These are phyloP conservation scores for Haematococcus lacustris DNA, from an alignment of 139 green algal genomes.

Conservation along the genomic window DNA sequence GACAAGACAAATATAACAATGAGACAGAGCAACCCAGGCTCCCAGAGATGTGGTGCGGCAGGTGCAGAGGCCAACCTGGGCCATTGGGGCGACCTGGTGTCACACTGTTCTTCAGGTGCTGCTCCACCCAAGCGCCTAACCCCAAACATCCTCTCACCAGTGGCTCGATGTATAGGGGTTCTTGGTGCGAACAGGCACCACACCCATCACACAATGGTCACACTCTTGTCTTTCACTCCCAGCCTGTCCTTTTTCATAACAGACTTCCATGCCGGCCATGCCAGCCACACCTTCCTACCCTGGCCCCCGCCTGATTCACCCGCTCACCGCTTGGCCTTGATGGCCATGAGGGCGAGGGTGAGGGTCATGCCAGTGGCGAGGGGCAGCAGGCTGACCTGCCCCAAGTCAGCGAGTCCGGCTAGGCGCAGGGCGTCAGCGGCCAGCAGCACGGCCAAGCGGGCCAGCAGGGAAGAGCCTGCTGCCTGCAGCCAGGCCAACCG, in stretches of 20 bases:
- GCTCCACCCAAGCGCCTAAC: not conserved
- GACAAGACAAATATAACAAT: no score
- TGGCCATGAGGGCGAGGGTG: slow-evolving; percentile 46
- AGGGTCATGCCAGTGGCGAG: slow-evolving; percentile 89
- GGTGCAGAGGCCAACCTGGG: not conserved
- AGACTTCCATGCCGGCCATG: not conserved
- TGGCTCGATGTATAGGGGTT: not conserved
- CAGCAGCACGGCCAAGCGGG: slow-evolving; percentile 64
- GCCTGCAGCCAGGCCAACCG: slow-evolving; percentile 29
- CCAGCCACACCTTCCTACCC: not conserved
- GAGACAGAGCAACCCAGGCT: not conserved
- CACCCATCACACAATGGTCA: not conserved
- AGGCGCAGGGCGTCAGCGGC: slow-evolving; percentile 67
- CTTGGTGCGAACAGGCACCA: not conserved
- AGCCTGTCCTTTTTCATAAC: not conserved
- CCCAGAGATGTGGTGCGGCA: not conserved
- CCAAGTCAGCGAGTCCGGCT: slow-evolving; percentile 47
- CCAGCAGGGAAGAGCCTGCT: slow-evolving; percentile 84
- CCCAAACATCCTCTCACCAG: not conserved
- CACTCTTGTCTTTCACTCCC: not conserved
- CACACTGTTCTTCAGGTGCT: not conserved
- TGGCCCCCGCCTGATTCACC: not conserved
- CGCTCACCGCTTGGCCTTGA: slow-evolving; percentile 6
- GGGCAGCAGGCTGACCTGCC: slow-evolving; percentile 69
- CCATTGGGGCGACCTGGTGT: not conserved